These are phyloP conservation scores for Eremochloa ophiuroides DNA, from an alignment of 176 grass and related monocot genomes.

Conservation along the genomic window DNA sequence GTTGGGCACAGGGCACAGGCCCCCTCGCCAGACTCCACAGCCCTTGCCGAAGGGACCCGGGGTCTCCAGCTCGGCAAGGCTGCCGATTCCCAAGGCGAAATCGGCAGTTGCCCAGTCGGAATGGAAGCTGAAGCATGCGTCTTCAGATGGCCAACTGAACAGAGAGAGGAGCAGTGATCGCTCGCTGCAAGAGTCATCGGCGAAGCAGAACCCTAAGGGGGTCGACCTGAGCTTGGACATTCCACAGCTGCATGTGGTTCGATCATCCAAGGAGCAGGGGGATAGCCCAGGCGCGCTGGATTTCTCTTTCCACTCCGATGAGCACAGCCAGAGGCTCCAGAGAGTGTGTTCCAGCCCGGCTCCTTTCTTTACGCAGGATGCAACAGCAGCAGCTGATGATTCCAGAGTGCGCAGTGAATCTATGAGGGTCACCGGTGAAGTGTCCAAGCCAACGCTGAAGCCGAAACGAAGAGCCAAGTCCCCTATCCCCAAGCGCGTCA, in stretches of 20 bases:
- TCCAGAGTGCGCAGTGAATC: slow-evolving; percentile 4
- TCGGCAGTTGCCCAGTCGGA: slow-evolving; percentile 22
- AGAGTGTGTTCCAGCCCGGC: slow-evolving; percentile 46
- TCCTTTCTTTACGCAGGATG: slow-evolving; percentile 23
- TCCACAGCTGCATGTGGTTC: background rate
- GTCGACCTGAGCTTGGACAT: slow-evolving; percentile 28
- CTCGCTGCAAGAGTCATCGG: slow-evolving; percentile 8
- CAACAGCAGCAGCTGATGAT: background rate
- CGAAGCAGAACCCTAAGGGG: background rate
- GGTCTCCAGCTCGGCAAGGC: background rate
- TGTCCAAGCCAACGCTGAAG: background rate
- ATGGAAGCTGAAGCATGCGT: slow-evolving; percentile 21
- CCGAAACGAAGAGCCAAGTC: slow-evolving; percentile 56
- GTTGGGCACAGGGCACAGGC: slow-evolving; percentile 7
- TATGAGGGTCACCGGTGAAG: slow-evolving; percentile 2
- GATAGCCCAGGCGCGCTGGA: slow-evolving; percentile 12
- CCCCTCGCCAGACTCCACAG: slow-evolving; percentile 1
- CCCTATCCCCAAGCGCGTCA: slow-evolving; percentile 46
- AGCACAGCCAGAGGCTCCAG: slow-evolving; percentile 48
- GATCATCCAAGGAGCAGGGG: background rate
- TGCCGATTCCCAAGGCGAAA: slow-evolving; percentile 32
- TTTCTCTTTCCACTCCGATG: slow-evolving; percentile 59
- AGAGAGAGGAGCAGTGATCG: background rate
- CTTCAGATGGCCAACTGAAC: slow-evolving; percentile 32
- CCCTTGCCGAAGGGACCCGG: background rate